phyloP scores from a whole-genome alignment of 768 basidiomycete species.

The Calocybe gangraenosa region DNA sequence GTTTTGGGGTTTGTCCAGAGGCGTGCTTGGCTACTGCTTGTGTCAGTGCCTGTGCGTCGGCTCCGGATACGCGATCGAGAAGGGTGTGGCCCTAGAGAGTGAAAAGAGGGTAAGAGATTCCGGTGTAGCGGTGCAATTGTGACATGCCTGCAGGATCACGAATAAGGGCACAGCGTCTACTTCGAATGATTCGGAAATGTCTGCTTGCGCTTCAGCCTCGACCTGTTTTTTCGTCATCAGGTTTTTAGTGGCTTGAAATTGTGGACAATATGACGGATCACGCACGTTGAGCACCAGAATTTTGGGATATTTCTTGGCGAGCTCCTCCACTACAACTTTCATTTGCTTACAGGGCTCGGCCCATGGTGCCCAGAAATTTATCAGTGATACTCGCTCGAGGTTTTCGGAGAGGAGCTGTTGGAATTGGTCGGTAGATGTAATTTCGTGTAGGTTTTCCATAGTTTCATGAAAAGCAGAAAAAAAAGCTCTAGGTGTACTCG shows the following conservation, averaged over 20 bases:
- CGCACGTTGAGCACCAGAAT: slow-evolving; percentile 74
- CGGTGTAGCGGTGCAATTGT: not conserved
- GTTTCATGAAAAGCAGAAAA: slow-evolving; percentile 10
- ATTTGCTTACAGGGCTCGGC: slow-evolving; percentile 89
- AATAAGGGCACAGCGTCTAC: slow-evolving; percentile 87
- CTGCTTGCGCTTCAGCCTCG: slow-evolving; percentile 74
- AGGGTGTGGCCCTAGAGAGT: slow-evolving; percentile 77
- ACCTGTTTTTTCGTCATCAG: slow-evolving; percentile 42
- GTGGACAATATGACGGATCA: not conserved
- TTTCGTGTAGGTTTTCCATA: slow-evolving; percentile 30
- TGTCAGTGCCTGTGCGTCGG: slow-evolving; percentile 66
- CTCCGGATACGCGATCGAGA: slow-evolving; percentile 74
- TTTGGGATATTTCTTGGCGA: slow-evolving; percentile 66
- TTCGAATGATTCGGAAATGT: slow-evolving; percentile 91
- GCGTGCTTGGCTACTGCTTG: slow-evolving; percentile 57
- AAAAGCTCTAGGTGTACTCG: too few species aligned
- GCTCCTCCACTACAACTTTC: slow-evolving; percentile 72
- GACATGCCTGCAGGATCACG: slow-evolving; percentile 70
- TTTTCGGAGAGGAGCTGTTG: slow-evolving; percentile 70
- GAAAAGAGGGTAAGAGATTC: not conserved
- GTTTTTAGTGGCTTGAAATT: not conserved
- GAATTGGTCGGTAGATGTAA: slow-evolving; percentile 69
- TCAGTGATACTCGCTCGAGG: slow-evolving; percentile 75
- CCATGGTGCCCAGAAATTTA: slow-evolving; percentile 95
- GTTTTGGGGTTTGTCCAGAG: slow-evolving; percentile 28